phyloP scores from a whole-genome alignment of 106 monocot genomes.

The Agapanthus africanus region DNA sequence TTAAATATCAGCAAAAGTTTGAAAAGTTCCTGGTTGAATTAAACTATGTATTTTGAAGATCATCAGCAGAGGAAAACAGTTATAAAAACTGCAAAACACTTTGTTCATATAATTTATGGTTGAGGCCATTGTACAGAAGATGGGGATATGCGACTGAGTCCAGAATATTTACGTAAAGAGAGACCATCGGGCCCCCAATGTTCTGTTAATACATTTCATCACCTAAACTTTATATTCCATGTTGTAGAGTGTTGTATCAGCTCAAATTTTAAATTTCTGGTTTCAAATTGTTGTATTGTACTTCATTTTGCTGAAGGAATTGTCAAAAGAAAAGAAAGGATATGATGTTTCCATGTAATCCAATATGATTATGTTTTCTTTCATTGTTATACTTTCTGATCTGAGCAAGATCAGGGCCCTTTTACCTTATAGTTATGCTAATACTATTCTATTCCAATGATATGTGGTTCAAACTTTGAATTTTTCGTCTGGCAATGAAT shows the following conservation, averaged over 20 bases:
- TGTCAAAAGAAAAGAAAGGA: background rate
- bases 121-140: conserved; percentile 2
- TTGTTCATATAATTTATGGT: background rate
- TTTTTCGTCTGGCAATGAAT: too few species aligned
- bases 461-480: too few species aligned
- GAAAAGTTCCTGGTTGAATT: conserved; percentile 5
- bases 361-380: too few species aligned
- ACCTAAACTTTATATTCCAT: background rate
- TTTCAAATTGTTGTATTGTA: background rate
- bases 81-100: background rate
- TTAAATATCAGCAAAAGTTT: background rate
- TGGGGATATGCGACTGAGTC: background rate
- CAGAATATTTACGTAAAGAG: background rate
- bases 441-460: too few species aligned
- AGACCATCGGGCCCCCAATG: background rate
- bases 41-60: background rate
- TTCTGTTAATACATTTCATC: background rate
- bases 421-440: too few species aligned
- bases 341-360: too few species aligned
- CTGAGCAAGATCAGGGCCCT: too few species aligned
- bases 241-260: background rate
- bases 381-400: too few species aligned
- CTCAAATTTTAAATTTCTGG: background rate
- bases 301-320: background rate
- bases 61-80: background rate